Evolutionary conservation across 371 early-diverging fungal species (phyloP).

Genomic region (Phascolomyces articulosus): DNA sequence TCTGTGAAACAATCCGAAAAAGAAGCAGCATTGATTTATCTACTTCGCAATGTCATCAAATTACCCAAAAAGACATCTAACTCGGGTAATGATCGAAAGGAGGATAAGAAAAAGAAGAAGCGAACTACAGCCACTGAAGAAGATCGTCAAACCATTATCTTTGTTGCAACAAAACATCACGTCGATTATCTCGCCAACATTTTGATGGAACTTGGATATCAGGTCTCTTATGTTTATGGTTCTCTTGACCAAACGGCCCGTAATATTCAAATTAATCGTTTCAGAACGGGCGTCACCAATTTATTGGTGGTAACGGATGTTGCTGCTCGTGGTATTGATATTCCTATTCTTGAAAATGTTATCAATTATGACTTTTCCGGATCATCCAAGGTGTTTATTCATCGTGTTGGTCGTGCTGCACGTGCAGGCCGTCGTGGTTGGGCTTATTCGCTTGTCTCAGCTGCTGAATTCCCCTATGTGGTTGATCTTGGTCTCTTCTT

Average conservation of each 20-base stretch:
- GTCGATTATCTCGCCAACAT: slow-evolving; percentile 91
- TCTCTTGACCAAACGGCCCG: slow-evolving; percentile 94
- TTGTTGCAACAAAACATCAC: slow-evolving; percentile 95
- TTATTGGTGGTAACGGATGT: slow-evolving; percentile 98
- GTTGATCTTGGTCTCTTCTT: slow-evolving; percentile 93
- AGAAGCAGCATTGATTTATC: slow-evolving; percentile 87
- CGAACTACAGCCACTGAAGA: slow-evolving; percentile 45
- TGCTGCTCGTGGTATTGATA: slow-evolving; percentile 99
- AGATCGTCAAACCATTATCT: slow-evolving; percentile 86
- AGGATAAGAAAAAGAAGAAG: slow-evolving; percentile 47
- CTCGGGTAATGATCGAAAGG: slow-evolving; percentile 7
- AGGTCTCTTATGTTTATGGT: slow-evolving; percentile 90
- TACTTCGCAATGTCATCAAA: slow-evolving; percentile 80
- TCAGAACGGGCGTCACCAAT: slow-evolving; percentile 78
- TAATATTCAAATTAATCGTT: slow-evolving; percentile 82
- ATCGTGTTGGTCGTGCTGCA: slow-evolving; percentile 98
- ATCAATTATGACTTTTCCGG: slow-evolving; percentile 98
- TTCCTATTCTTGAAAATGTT: slow-evolving; percentile 95
- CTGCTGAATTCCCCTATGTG: slow-evolving; percentile 91
- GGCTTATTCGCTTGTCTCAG: slow-evolving; percentile 89
- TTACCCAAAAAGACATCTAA: slow-evolving; percentile 57
- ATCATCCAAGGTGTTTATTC: slow-evolving; percentile 95
- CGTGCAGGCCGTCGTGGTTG: slow-evolving; percentile 95
- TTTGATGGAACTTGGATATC: slow-evolving; percentile 71
- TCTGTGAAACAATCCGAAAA: slow-evolving; percentile 81